A percentile compares a stretch with the other conserved stretches of the same genome.
Evolutionary conservation across 257 asterid species (phyloP).

Genomic region (Salvia miltiorrhiza): DNA sequence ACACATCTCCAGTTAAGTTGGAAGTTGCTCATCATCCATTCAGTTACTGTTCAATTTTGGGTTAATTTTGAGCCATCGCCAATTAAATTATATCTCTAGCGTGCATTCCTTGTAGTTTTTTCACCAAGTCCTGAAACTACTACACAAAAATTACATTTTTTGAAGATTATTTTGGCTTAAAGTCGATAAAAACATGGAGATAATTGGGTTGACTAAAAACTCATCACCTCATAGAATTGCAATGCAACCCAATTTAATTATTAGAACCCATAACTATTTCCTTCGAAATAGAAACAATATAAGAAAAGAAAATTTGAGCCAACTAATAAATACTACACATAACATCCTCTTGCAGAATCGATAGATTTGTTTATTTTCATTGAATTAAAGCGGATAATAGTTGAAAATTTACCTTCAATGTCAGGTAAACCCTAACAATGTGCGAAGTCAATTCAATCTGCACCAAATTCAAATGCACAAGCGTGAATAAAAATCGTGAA

Average conservation of each 20-base stretch:
- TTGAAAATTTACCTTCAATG: conserved; percentile 61
- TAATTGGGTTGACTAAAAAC: neutral
- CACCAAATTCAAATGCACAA: conserved; percentile 23
- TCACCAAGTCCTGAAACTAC: neutral
- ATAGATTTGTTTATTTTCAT: neutral
- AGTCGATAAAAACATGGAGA: neutral
- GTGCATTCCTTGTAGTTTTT: neutral
- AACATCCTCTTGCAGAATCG: neutral
- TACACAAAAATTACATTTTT: neutral
- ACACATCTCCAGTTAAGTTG: neutral
- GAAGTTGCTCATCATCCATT: neutral
- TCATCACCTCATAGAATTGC: neutral
- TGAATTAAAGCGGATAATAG: neutral
- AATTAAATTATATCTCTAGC: neutral
- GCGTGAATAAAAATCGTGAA: conserved; percentile 8
- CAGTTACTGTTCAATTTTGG: neutral
- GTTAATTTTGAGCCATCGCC: neutral
- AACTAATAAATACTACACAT: neutral
- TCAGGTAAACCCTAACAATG: conserved; percentile 80
- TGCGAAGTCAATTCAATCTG: conserved; percentile 97
- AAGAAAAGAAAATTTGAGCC: neutral
- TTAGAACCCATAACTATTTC: neutral
- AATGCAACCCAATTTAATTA: neutral
- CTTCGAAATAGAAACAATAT: neutral
- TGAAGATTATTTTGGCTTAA: conserved; percentile 3